Conservation (phyloP, 2,329 filamentous ascomycete genomes). For the Arachnomyces sp. region DNA sequence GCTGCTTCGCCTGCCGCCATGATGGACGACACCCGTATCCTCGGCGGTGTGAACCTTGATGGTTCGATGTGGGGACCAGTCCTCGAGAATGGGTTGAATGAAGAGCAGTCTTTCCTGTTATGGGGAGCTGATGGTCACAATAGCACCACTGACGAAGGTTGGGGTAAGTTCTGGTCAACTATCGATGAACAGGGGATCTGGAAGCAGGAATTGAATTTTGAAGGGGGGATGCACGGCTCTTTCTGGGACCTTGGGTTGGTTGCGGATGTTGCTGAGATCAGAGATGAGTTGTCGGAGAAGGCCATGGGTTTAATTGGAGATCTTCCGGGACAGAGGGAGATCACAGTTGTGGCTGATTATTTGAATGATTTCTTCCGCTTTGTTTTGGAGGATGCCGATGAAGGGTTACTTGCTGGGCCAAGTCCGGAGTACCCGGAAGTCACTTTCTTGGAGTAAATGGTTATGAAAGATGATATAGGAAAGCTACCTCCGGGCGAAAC, state of each 20-base stretch:
- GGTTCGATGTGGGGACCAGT: slow-evolving; percentile 17
- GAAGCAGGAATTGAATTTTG: slow-evolving; percentile 13
- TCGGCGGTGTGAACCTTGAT: slow-evolving; percentile 28
- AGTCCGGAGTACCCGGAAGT: slow-evolving; percentile 12
- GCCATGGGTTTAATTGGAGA: slow-evolving; percentile 10
- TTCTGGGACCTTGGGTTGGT: slow-evolving; percentile 15
- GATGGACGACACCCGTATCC: slow-evolving; percentile 17
- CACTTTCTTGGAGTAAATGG: no score
- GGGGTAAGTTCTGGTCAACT: slow-evolving; percentile 12
- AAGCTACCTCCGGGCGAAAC: no score
- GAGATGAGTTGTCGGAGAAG: slow-evolving; percentile 2
- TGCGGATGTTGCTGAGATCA: slow-evolving; percentile 9
- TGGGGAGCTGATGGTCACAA: slow-evolving; percentile 11
- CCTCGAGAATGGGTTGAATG: slow-evolving; percentile 10
- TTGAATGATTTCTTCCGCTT: slow-evolving; percentile 13
- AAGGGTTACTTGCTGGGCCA: slow-evolving; percentile 11
- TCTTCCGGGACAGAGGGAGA: slow-evolving; percentile 10
- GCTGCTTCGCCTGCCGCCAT: slow-evolving; percentile 21
- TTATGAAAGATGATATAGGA: no score
- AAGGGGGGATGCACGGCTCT: slow-evolving; percentile 9
- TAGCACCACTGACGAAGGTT: slow-evolving; percentile 9
- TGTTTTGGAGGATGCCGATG: slow-evolving; percentile 7
- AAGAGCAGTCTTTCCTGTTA: slow-evolving; percentile 11
- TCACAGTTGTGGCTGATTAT: slow-evolving; percentile 12
- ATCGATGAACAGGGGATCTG: slow-evolving; percentile 7